These are phyloP conservation scores for Alternaria novae-zelandiae DNA, from an alignment of 2,329 filamentous ascomycete genomes.

Conservation along the genomic window DNA sequence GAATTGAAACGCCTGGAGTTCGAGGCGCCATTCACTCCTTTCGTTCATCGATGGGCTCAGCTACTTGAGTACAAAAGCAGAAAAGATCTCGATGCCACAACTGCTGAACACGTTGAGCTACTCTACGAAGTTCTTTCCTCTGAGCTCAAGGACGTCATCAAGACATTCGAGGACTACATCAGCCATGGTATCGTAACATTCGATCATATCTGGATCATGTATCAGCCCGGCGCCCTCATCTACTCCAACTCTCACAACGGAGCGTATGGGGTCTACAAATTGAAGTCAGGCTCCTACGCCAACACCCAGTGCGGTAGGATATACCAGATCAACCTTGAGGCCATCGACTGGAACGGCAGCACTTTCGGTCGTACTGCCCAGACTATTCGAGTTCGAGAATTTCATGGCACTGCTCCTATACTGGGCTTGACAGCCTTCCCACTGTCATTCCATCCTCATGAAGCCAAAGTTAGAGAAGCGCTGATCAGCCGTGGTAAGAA, in stretches of 20 bases:
- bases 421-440: slow-evolving; percentile 77
- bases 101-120: slow-evolving; percentile 46
- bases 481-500: slow-evolving; percentile 81
- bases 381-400: slow-evolving; percentile 49
- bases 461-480: slow-evolving; percentile 65
- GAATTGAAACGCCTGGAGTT: slow-evolving; percentile 68
- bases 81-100: slow-evolving; percentile 24
- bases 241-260: slow-evolving; percentile 32
- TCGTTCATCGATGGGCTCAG: slow-evolving; percentile 68
- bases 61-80: slow-evolving; percentile 27
- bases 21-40: slow-evolving; percentile 64
- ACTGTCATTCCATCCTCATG: slow-evolving; percentile 76
- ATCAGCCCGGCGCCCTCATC: slow-evolving; percentile 43
- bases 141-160: slow-evolving; percentile 50
- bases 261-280: slow-evolving; percentile 24
- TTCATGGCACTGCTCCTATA: slow-evolving; percentile 81
- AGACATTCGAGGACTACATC: slow-evolving; percentile 47
- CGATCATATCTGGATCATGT: slow-evolving; percentile 52
- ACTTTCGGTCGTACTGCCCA: slow-evolving; percentile 34
- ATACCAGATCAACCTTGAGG: slow-evolving; percentile 31
- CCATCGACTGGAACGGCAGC: slow-evolving; percentile 43
- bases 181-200: slow-evolving; percentile 47
- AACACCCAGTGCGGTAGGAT: slow-evolving; percentile 29
- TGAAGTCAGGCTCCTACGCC: slow-evolving; percentile 24
- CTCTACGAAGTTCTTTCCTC: slow-evolving; percentile 44